These are phyloP conservation scores for Phytophthora hibernalis DNA, from an alignment of 352 stramenopile species.

Conservation along the genomic window DNA sequence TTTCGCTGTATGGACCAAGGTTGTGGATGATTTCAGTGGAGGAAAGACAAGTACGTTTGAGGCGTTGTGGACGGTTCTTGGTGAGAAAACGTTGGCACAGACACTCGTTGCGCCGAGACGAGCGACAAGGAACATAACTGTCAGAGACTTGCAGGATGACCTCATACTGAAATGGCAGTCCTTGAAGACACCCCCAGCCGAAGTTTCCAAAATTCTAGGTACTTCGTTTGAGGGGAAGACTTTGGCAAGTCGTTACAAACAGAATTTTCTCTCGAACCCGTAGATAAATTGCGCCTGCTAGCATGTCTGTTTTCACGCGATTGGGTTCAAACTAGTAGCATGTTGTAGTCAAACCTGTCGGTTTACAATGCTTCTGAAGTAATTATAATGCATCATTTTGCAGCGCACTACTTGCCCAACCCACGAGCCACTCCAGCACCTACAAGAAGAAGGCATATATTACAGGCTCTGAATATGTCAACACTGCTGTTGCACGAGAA, in stretches of 20 bases:
- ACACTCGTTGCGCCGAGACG: neutral
- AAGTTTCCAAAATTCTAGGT: neutral
- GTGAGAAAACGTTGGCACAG: neutral
- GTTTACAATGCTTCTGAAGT: no score
- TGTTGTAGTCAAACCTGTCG: no score
- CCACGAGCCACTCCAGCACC: no score
- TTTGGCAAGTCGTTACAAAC: neutral
- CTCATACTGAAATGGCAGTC: neutral
- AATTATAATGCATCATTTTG: no score
- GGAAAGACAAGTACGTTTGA: no score
- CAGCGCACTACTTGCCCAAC: no score
- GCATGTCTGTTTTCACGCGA: no score
- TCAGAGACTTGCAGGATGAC: neutral
- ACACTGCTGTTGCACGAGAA: no score
- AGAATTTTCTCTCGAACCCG: neutral
- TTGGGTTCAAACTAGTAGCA: no score
- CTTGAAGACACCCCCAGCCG: neutral
- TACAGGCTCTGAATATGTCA: no score
- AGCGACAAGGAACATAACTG: neutral
- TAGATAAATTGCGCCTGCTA: no score
- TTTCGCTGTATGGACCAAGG: neutral
- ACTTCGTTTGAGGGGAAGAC: neutral
- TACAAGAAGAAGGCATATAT: no score
- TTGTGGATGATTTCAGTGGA: slow-evolving; percentile 1
- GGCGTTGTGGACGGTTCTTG: neutral